Base-by-base conservation (phyloP, 2,329 filamentous ascomycete genomes). In the Xenoacremonium recifei region DNA sequence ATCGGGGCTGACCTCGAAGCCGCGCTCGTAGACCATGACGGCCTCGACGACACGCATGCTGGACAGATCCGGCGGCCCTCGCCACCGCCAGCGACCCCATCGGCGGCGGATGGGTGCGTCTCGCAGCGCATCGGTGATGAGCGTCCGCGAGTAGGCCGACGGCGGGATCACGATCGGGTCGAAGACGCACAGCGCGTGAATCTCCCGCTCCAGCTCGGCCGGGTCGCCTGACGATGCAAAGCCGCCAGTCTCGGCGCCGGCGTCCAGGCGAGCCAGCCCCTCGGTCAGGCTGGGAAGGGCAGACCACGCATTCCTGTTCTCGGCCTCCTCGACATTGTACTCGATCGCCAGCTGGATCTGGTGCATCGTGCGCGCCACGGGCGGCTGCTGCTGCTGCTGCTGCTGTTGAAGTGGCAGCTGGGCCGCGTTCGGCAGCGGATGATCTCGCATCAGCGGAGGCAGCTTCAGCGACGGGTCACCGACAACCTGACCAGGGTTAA, bases 11-110 rank as follows among this genome's bases (percentile, higher is more conserved):
- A 51, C 47, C 17, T 53, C 34, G 5, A 51, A 35, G 3, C 56
- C 56, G 16, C 55, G 46, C 35, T 59, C 56, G 36, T 59, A 55
- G 25, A 57, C 23, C 52, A 56, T 54, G 29, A 59, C 42, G 12
- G 52, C 52, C 29, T 57, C 55, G 13, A 50, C 35, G 3, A 54
- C 47, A 6, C 41, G 45, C 11, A 37, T 21, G 16, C 47, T 41
- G 3, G 44, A 34, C 18, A 49, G 40, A 7, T 21, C 39, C 25
- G 51, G 50, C 30, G 40, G 42, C 19, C 47, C 42, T 25, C 51
- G 42, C 51, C 51, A 54, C 37, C 51, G 45, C 51, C 51, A 54
- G 13, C 51, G 39, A 17, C 49, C 51, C 51, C 51, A 54, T 35
- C 37, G 45, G 16, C 51, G 45, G 9, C 44, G 25, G 19, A 35